A percentile compares a stretch with the other conserved stretches of the same genome.
These are phyloP conservation scores for Cenchrus purpureus DNA, from an alignment of 176 grass and related monocot species.

Conservation along the genomic window DNA sequence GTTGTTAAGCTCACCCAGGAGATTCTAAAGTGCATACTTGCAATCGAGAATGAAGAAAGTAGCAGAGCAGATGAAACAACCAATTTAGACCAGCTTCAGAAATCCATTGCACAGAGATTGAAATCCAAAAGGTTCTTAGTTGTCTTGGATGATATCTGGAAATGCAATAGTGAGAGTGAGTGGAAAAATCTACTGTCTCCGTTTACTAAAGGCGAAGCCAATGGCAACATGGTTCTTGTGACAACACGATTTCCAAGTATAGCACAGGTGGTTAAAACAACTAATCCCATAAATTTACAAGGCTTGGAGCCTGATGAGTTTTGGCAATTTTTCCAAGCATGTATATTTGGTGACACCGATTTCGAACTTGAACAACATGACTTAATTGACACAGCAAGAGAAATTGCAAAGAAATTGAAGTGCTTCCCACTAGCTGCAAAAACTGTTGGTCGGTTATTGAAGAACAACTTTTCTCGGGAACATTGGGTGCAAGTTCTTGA, in stretches of 20 bases:
- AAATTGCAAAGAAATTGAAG: constrained; percentile 26
- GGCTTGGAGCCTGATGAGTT: constrained; percentile 32
- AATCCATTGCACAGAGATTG: neutral
- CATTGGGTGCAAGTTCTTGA: constrained; percentile 22
- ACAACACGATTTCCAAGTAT: constrained; percentile 10
- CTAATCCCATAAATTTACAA: neutral
- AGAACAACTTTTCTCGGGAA: neutral
- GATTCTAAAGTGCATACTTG: neutral
- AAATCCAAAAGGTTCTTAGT: constrained; percentile 10
- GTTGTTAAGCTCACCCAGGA: neutral
- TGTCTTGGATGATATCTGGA: constrained; percentile 39
- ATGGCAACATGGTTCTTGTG: constrained; percentile 30
- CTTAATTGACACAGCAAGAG: neutral
- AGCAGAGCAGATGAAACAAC: neutral
- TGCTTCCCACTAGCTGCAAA: constrained; percentile 27
- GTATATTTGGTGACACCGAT: constrained; percentile 19
- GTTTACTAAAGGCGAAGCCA: neutral
- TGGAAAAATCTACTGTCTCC: constrained; percentile 16
- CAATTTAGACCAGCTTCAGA: neutral
- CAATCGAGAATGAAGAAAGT: rapidly evolving
- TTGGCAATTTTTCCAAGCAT: neutral
- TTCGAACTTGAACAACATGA: neutral
- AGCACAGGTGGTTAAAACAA: neutral
- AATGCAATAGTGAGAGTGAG: neutral
- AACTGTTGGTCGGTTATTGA: constrained; percentile 28